Evolutionary conservation across 2,329 filamentous ascomycete species (phyloP).

Genomic region (Talaromyces sp.): DNA sequence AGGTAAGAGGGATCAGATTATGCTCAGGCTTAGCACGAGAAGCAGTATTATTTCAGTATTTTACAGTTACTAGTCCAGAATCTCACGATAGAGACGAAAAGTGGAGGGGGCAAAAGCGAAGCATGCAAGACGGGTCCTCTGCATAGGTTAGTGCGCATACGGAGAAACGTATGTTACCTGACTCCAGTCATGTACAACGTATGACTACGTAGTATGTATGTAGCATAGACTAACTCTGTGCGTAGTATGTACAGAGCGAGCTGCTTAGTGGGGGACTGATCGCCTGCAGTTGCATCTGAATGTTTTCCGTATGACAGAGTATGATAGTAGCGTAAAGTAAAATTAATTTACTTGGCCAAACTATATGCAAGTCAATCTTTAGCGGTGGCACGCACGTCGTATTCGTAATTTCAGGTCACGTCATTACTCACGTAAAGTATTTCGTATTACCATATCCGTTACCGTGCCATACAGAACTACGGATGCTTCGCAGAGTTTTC

Average conservation of each 20-base stretch:
- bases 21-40: not conserved
- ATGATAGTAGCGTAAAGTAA: constrained; percentile 5
- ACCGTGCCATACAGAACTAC: not conserved
- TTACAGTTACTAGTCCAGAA: not conserved
- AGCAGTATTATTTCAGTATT: constrained; percentile 4
- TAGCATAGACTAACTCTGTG: not conserved
- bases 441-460: not conserved
- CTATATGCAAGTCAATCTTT: not conserved
- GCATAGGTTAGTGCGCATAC: not conserved
- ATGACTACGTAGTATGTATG: not conserved
- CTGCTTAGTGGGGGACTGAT: constrained; percentile 14
- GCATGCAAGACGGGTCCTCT: not conserved
- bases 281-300: constrained; percentile 17
- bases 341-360: constrained; percentile 2
- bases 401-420: not conserved
- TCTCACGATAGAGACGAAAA: not conserved
- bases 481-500: not conserved
- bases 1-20: constrained; percentile 15
- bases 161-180: not conserved
- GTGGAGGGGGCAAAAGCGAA: constrained; percentile 10
- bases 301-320: constrained; percentile 3
- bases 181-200: not conserved
- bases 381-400: not conserved
- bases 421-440: not conserved
- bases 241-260: not conserved